A percentile compares a stretch with the other conserved stretches of the same genome.
These are phyloP conservation scores for Ceratobasidium sp. DNA, from an alignment of 1,284 basidiomycete species.

Conservation along the genomic window DNA sequence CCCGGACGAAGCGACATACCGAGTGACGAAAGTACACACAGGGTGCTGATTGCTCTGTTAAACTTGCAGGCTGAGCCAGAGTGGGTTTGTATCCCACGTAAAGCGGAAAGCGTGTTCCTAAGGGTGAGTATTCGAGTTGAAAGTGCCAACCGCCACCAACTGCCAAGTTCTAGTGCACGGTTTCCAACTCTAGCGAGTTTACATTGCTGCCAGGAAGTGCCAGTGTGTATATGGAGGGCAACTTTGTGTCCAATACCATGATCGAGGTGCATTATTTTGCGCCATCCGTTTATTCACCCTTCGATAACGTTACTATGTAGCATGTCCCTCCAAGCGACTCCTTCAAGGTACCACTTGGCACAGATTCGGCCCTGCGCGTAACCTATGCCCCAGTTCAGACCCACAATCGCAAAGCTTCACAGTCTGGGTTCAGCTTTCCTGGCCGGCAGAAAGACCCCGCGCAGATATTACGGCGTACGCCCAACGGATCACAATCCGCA, in stretches of 20 bases:
- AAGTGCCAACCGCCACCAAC: not conserved
- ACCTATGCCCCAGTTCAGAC: slow-evolving; percentile 43
- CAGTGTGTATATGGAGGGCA: slow-evolving; percentile 44
- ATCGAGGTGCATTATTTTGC: slow-evolving; percentile 33
- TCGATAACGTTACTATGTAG: not conserved
- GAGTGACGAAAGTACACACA: slow-evolving; percentile 38
- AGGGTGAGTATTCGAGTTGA: slow-evolving; percentile 22
- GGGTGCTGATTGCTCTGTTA: slow-evolving; percentile 36
- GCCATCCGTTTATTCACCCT: not conserved
- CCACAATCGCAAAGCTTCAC: slow-evolving; percentile 40
- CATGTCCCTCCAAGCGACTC: slow-evolving; percentile 38
- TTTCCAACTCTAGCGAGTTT: slow-evolving; percentile 42
- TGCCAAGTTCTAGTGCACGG: slow-evolving; percentile 37
- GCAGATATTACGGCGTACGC: slow-evolving; percentile 40
- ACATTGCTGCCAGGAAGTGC: slow-evolving; percentile 43
- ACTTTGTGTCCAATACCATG: slow-evolving; percentile 43
- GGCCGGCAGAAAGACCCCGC: slow-evolving; percentile 35
- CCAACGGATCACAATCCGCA: slow-evolving; percentile 44
- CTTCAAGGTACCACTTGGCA: slow-evolving; percentile 40
- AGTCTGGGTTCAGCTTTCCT: slow-evolving; percentile 36
- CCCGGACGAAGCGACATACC: slow-evolving; percentile 38
- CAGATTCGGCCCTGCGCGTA: slow-evolving; percentile 40
- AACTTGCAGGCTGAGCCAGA: slow-evolving; percentile 27
- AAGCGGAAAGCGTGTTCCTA: slow-evolving; percentile 24
- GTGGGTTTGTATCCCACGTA: slow-evolving; percentile 35